Percentiles rank a stretch among this genome's conserved stretches.
Conservation (phyloP, 768 basidiomycete species). For the Auricularia sp. region DNA sequence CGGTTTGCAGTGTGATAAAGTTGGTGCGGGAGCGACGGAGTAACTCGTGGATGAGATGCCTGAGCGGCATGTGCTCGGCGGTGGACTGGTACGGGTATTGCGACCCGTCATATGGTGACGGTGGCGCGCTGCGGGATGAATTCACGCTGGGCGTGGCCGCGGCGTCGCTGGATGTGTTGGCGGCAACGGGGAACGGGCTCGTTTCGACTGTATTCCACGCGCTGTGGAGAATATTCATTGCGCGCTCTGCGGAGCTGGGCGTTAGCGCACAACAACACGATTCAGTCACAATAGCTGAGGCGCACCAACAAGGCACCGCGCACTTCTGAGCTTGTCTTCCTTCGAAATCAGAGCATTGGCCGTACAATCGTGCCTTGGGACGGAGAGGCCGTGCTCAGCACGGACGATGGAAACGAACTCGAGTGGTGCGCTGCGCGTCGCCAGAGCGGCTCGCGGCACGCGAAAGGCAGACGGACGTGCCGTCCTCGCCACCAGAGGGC, state of each 20-base stretch:
- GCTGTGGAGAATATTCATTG: not conserved
- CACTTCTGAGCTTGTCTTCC: not conserved
- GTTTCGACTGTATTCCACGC: not conserved
- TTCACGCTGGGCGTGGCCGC: not conserved
- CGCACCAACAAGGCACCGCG: not conserved
- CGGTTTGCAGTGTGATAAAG: slow-evolving; percentile 61
- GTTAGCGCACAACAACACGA: not conserved
- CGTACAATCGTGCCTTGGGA: not conserved
- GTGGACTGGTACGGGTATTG: not conserved
- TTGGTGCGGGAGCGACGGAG: too few relatives aligned
- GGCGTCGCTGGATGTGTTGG: not conserved
- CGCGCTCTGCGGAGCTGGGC: not conserved
- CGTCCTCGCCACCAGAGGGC: not conserved
- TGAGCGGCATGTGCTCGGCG: slow-evolving; percentile 34
- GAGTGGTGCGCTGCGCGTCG: not conserved
- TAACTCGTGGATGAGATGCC: slow-evolving; percentile 45
- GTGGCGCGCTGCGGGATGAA: not conserved
- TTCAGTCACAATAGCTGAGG: too few relatives aligned
- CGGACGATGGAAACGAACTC: not conserved
- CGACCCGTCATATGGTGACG: not conserved
- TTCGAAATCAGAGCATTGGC: not conserved
- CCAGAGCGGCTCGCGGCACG: not conserved
- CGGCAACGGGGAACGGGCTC: not conserved
- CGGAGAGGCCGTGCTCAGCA: not conserved
- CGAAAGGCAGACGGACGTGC: not conserved